Percentiles rank a stretch among this genome's conserved stretches.
Conservation (phyloP, 2,329 filamentous ascomycete species). For the Colletotrichum eremochloae region DNA sequence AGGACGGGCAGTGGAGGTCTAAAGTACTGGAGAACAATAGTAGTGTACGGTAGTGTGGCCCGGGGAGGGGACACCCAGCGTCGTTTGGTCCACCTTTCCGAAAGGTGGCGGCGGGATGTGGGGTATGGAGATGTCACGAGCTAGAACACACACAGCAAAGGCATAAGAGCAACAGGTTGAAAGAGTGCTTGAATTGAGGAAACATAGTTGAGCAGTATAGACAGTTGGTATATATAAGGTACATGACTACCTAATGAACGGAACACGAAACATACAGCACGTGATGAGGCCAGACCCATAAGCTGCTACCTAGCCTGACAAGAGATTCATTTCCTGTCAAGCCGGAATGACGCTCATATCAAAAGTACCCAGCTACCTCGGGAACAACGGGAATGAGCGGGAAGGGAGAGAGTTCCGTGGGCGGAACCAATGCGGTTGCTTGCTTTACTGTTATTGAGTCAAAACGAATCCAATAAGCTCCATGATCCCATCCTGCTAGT, state of each 20-base stretch:
- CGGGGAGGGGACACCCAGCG: background rate
- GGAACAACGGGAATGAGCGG: background rate
- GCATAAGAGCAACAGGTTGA: background rate
- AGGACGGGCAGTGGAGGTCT: constrained; percentile 1
- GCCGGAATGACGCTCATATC: background rate
- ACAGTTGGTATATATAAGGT: background rate
- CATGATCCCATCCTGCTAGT: background rate
- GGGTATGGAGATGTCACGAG: constrained; percentile 21
- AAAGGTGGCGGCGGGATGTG: constrained; percentile 34
- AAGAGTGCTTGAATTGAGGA: background rate
- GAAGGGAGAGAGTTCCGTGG: constrained; percentile 3
- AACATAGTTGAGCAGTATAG: background rate
- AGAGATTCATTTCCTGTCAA: background rate
- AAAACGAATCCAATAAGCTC: background rate
- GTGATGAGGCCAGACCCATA: background rate
- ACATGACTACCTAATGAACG: background rate
- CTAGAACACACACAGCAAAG: background rate
- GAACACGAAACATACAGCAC: background rate
- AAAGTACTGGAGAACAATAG: background rate
- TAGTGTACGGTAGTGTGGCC: background rate
- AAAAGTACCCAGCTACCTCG: background rate
- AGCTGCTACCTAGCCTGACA: background rate
- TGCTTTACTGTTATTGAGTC: constrained; percentile 23
- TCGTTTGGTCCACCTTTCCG: constrained; percentile 33
- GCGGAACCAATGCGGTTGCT: constrained; percentile 31